phyloP scores from a whole-genome alignment of 2,329 filamentous ascomycete genomes.

The Metarhizium rileyi region DNA sequence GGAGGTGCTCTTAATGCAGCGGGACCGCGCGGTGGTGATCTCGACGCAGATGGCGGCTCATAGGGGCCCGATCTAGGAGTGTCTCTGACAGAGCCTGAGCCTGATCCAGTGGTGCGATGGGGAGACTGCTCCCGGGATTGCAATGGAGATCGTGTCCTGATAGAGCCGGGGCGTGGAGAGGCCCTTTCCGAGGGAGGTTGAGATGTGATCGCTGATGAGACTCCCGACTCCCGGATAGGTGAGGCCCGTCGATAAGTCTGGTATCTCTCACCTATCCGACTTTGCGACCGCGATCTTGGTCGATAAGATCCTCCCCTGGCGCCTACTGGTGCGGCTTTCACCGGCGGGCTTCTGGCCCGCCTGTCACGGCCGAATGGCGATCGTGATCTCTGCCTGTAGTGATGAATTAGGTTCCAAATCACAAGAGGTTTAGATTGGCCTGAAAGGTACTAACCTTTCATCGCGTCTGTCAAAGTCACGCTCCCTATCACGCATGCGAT shows the following conservation, averaged over 20 bases:
- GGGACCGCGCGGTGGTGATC: constrained; percentile 46
- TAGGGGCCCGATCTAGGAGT: constrained; percentile 16
- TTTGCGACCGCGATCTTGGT: constrained; percentile 42
- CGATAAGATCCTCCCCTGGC: constrained; percentile 36
- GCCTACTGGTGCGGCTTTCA: constrained; percentile 18
- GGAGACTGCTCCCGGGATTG: constrained; percentile 33
- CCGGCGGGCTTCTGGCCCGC: constrained; percentile 23
- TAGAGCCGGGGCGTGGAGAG: constrained; percentile 40
- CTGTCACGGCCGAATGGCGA: constrained; percentile 42
- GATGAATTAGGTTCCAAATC: constrained; percentile 11
- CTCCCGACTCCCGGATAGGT: constrained; percentile 37
- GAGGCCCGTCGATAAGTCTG: constrained; percentile 37
- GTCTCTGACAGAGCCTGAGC: constrained; percentile 18
- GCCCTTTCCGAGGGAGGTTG: constrained; percentile 40
- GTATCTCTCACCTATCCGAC: constrained; percentile 36
- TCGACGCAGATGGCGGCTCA: constrained; percentile 19
- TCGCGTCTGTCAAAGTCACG: constrained; percentile 32
- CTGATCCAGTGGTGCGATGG: constrained; percentile 15
- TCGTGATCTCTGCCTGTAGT: constrained; percentile 40
- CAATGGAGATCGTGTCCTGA: constrained; percentile 36
- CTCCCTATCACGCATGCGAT: constrained; percentile 20
- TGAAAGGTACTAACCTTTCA: constrained; percentile 21
- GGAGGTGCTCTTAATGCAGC: constrained; percentile 43
- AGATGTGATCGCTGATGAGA: constrained; percentile 41
- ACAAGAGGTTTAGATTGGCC: not conserved